phyloP scores from a whole-genome alignment of 78 protist species.

The Dictyostelium firmibasis region DNA sequence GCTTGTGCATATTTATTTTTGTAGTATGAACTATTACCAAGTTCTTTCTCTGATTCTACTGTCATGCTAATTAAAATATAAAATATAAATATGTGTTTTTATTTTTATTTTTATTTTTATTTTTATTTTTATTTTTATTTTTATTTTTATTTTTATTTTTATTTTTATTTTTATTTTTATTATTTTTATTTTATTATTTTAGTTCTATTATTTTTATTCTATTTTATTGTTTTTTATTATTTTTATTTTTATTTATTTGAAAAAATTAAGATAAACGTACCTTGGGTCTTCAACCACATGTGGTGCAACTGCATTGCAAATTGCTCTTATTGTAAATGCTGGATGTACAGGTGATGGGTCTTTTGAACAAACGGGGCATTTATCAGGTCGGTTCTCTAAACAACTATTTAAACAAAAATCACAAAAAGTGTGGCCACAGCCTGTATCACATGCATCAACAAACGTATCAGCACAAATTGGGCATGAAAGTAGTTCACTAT shows the following conservation, averaged over 20 bases:
- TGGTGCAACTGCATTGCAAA: conserved; percentile 14
- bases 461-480: conserved; percentile 78
- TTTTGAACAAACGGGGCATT: conserved; percentile 79
- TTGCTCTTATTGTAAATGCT: conserved; percentile 65
- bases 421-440: conserved; percentile 83
- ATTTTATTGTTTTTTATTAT: no score
- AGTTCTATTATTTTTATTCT: no score
- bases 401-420: conserved; percentile 73
- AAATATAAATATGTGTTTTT: no score
- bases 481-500: conserved; percentile 56
- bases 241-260: no score
- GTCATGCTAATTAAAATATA: conserved; percentile 1
- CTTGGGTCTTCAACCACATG: not conserved
- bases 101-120: not conserved
- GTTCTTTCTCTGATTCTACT: conserved; percentile 68
- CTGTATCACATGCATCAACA: conserved; percentile 72
- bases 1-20: conserved; percentile 74
- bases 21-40: conserved; percentile 57
- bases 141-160: no score
- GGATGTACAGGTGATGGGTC: conserved; percentile 82
- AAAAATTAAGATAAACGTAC: not conserved
- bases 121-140: not conserved
- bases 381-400: conserved; percentile 63
- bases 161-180: not conserved
- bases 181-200: not conserved